Conservation (phyloP, 257 asterid genomes). For the Gentiana macrophylla region DNA sequence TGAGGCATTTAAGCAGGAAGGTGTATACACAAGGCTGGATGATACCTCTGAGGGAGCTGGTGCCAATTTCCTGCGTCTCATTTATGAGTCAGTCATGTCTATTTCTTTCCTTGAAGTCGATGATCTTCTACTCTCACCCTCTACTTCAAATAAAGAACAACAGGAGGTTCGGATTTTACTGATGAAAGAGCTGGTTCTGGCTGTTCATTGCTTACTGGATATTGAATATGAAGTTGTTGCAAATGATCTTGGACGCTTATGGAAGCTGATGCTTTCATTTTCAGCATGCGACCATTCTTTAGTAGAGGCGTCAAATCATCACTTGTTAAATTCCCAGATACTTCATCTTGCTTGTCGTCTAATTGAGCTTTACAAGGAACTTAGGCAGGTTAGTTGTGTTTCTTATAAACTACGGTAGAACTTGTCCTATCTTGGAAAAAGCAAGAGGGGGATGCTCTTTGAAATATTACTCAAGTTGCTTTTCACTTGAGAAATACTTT, state of each 20-base stretch:
- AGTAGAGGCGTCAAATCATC: slow-evolving; percentile 29
- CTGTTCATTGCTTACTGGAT: slow-evolving; percentile 49
- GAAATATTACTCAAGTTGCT: not conserved
- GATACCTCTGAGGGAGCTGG: slow-evolving; percentile 77
- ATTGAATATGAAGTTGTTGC: slow-evolving; percentile 77
- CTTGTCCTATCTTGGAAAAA: not conserved
- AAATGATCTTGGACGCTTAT: slow-evolving; percentile 66
- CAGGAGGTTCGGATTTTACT: slow-evolving; percentile 36
- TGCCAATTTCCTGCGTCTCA: slow-evolving; percentile 44
- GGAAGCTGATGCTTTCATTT: slow-evolving; percentile 53
- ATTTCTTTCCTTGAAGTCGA: slow-evolving; percentile 34
- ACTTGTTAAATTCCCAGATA: slow-evolving; percentile 37
- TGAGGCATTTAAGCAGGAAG: slow-evolving; percentile 37
- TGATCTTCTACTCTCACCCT: slow-evolving; percentile 20
- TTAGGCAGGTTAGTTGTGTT: slow-evolving; percentile 75
- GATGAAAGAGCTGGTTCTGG: slow-evolving; percentile 50
- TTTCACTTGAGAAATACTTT: not conserved
- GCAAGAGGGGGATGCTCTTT: not conserved
- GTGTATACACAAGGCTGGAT: slow-evolving; percentile 52
- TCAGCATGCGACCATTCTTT: slow-evolving; percentile 37
- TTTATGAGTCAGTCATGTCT: slow-evolving; percentile 43
- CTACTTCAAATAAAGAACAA: slow-evolving; percentile 25
- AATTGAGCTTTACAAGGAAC: slow-evolving; percentile 75
- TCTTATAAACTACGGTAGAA: slow-evolving; percentile 3
- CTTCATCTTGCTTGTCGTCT: slow-evolving; percentile 57